A percentile compares a stretch with the other conserved stretches of the same genome.
These are phyloP conservation scores for Perkinsus chesapeaki DNA, from an alignment of 169 alveolate genomes.

Conservation along the genomic window DNA sequence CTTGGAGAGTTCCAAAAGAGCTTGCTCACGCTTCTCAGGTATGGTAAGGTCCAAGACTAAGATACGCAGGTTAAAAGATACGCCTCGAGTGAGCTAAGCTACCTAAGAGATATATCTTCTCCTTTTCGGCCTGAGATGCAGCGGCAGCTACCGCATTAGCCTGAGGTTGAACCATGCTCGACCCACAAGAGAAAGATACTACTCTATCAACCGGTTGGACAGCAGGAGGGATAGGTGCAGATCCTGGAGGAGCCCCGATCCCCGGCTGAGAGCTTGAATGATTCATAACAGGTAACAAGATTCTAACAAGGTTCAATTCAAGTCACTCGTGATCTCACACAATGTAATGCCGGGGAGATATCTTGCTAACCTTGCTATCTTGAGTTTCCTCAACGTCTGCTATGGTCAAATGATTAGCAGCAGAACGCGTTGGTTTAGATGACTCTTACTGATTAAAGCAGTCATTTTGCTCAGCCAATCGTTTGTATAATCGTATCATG, in stretches of 20 bases:
- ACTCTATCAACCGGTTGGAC: background rate
- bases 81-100: background rate
- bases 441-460: no score
- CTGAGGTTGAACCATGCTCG: background rate
- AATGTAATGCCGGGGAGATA: no score
- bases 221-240: background rate
- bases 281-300: background rate
- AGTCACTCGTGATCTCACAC: no score
- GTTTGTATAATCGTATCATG: no score
- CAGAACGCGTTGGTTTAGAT: no score
- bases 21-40: slow-evolving; percentile 87
- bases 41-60: background rate
- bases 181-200: background rate
- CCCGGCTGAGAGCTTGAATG: background rate
- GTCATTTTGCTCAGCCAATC: no score
- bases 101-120: background rate
- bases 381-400: background rate
- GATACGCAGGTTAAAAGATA: background rate
- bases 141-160: background rate
- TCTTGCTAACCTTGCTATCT: background rate
- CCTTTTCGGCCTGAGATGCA: background rate
- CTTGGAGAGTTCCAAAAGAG: slow-evolving; percentile 86
- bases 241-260: background rate
- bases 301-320: background rate
- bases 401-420: background rate